Evolutionary conservation across 352 stramenopile genomes (phyloP).

Genomic region (Thalassiosira delicatula): DNA sequence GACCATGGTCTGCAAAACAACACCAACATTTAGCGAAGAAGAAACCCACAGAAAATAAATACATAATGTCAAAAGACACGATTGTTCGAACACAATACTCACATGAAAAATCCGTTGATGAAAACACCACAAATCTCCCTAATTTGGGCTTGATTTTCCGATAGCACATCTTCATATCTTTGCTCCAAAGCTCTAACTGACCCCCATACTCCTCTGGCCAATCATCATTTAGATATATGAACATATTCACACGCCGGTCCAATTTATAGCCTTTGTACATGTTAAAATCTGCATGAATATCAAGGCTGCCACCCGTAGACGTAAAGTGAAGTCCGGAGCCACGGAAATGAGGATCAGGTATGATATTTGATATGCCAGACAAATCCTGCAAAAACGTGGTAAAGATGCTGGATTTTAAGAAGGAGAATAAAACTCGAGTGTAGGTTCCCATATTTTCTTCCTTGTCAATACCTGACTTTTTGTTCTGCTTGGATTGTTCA

Average conservation of each 20-base stretch:
- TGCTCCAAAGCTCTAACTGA: conserved; percentile 47
- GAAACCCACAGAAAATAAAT: neutral
- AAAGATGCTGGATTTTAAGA: conserved; percentile 39
- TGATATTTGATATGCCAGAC: conserved; percentile 36
- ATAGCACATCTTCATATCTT: conserved; percentile 43
- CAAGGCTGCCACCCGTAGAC: conserved; percentile 33
- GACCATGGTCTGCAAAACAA: conserved; percentile 37
- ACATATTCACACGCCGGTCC: conserved; percentile 53
- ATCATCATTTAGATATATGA: conserved; percentile 56
- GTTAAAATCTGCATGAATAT: conserved; percentile 60
- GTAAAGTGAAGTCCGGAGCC: conserved; percentile 51
- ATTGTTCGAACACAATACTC: too few relatives aligned
- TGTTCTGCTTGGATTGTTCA: conserved; percentile 1
- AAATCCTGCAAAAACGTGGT: conserved; percentile 45
- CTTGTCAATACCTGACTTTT: neutral
- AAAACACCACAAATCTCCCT: conserved; percentile 51
- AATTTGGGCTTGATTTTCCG: conserved; percentile 31
- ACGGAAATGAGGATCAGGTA: conserved; percentile 47
- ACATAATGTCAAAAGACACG: neutral
- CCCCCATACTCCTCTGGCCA: conserved; percentile 45
- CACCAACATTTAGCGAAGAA: neutral
- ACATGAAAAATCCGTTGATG: conserved; percentile 54
- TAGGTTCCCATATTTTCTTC: conserved; percentile 38
- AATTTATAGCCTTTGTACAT: conserved; percentile 18
- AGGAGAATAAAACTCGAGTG: conserved; percentile 30